Percentiles rank a stretch among this genome's conserved stretches.
Evolutionary conservation across 139 green algal species (phyloP).

Genomic region (Chlamydomonas sp.): DNA sequence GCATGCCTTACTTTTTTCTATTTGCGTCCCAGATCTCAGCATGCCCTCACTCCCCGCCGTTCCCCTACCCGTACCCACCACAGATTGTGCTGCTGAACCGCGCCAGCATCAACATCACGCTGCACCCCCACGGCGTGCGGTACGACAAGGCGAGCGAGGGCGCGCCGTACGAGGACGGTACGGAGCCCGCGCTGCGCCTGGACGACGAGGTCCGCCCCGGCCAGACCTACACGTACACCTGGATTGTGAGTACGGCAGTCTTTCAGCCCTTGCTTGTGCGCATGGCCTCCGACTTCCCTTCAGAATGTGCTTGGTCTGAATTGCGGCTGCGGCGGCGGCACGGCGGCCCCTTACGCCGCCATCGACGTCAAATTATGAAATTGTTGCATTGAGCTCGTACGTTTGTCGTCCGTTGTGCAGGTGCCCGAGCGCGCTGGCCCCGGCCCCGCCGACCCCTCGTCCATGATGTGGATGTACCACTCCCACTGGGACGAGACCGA

Average conservation of each 20-base stretch:
- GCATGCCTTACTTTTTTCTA: neutral
- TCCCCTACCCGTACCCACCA: neutral
- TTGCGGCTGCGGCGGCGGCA: too few relatives aligned
- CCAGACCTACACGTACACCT: slow-evolving; percentile 55
- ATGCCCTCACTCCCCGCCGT: neutral
- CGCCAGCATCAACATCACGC: slow-evolving; percentile 32
- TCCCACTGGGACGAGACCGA: slow-evolving; percentile 40
- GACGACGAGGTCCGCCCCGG: slow-evolving; percentile 48
- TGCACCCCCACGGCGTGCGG: slow-evolving; percentile 79
- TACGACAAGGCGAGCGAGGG: slow-evolving; percentile 80
- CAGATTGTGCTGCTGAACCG: slow-evolving; percentile 32
- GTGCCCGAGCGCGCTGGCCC: slow-evolving; percentile 74
- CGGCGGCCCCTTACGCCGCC: neutral
- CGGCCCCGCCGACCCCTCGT: slow-evolving; percentile 65
- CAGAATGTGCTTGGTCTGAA: neutral
- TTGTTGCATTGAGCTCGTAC: neutral
- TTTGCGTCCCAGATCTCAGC: neutral
- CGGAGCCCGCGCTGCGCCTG: slow-evolving; percentile 26
- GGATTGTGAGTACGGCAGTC: slow-evolving; percentile 36
- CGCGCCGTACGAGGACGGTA: slow-evolving; percentile 72
- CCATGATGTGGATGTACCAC: slow-evolving; percentile 79
- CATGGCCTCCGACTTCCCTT: too few relatives aligned
- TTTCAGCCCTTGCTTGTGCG: neutral
- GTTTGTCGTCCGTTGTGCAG: neutral
- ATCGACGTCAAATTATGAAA: neutral